These are phyloP conservation scores for Prunus dulcis DNA, from an alignment of 306 rosid genomes.

Conservation along the genomic window DNA sequence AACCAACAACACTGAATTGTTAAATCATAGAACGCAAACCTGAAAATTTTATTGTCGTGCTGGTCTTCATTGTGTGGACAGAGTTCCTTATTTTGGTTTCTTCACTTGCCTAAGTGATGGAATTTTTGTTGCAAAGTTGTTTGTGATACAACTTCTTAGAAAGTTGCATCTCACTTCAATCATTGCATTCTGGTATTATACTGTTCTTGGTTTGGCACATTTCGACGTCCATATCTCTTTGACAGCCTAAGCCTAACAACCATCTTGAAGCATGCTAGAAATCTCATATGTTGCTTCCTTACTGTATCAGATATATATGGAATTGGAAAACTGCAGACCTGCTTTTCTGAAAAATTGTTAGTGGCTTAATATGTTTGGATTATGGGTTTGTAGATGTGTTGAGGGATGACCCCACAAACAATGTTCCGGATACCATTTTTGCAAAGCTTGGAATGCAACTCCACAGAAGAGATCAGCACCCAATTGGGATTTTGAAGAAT, in stretches of 20 bases:
- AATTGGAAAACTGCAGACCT: neutral
- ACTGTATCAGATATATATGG: neutral
- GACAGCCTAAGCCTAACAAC: neutral
- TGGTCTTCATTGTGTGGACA: neutral
- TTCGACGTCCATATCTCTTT: neutral
- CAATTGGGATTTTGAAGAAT: conserved; percentile 89
- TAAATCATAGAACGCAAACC: neutral
- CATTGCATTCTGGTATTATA: neutral
- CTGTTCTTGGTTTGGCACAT: neutral
- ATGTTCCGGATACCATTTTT: conserved; percentile 84
- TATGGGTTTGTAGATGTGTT: conserved; percentile 64
- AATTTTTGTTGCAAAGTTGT: neutral
- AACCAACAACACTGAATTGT: neutral
- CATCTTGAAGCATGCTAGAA: neutral
- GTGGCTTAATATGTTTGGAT: conserved; percentile 10
- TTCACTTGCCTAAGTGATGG: neutral
- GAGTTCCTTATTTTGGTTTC: neutral
- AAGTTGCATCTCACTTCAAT: neutral
- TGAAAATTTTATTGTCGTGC: neutral
- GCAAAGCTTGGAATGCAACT: conserved; percentile 90
- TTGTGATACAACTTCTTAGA: neutral
- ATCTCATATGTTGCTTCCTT: neutral
- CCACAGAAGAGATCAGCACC: conserved; percentile 86
- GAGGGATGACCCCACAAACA: conserved; percentile 90
- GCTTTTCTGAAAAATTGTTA: neutral